These are phyloP conservation scores for Fusarium sp. DNA, from an alignment of 2,329 filamentous ascomycete genomes.

Conservation along the genomic window DNA sequence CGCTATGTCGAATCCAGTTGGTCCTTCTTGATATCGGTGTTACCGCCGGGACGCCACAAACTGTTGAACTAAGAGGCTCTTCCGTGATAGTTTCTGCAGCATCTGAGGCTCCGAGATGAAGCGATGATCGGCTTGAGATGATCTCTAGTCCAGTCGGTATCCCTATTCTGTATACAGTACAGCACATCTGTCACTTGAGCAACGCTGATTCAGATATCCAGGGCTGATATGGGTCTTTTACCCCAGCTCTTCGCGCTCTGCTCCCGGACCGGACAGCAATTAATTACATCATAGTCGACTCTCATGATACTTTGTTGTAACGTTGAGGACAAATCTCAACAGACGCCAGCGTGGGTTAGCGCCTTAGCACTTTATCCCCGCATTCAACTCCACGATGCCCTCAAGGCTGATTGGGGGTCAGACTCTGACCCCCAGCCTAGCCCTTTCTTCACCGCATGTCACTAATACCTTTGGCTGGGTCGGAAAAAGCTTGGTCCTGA, in stretches of 20 bases:
- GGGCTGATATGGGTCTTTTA: neutral
- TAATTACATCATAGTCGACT: conserved; percentile 23
- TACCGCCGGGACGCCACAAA: conserved; percentile 3
- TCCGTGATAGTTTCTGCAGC: neutral
- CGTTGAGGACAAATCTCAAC: conserved; percentile 37
- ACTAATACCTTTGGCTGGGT: conserved; percentile 17
- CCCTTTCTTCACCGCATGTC: conserved; percentile 44
- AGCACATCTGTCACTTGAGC: neutral
- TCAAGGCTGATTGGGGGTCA: conserved; percentile 35
- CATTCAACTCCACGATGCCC: conserved; percentile 41
- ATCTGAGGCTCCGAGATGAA: neutral
- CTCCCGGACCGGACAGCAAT: neutral
- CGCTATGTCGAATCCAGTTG: conserved; percentile 9
- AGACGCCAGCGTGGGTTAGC: conserved; percentile 24
- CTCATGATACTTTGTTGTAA: conserved; percentile 28
- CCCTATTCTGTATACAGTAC: conserved; percentile 1
- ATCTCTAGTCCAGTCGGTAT: neutral
- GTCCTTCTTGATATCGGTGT: neutral
- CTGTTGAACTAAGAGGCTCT: conserved; percentile 12
- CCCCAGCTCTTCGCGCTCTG: conserved; percentile 1
- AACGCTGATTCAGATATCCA: neutral
- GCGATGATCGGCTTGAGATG: neutral
- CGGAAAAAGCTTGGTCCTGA: conserved; percentile 20
- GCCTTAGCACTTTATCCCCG: conserved; percentile 36
- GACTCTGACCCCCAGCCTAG: conserved; percentile 12